A percentile compares a stretch with the other conserved stretches of the same genome.
These are phyloP conservation scores for Pseudopyricularia javanii DNA, from an alignment of 2,329 filamentous ascomycete species.

Conservation along the genomic window DNA sequence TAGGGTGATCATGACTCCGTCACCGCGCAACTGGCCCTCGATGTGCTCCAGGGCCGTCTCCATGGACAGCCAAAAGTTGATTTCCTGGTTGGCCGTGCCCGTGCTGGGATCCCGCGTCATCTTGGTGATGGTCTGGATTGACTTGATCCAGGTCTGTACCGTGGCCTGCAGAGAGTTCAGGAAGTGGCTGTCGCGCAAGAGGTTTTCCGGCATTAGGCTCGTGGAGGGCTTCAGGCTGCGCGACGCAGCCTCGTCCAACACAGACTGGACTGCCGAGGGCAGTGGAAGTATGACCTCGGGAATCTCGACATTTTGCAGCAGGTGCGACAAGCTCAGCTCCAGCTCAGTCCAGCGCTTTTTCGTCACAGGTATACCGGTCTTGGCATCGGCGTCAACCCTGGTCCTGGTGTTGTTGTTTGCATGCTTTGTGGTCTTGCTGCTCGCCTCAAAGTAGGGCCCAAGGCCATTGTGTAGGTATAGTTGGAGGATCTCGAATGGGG, in stretches of 20 bases:
- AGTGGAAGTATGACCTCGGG: constrained; percentile 80
- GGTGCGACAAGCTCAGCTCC: constrained; percentile 76
- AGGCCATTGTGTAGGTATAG: constrained; percentile 83
- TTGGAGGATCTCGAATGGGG: constrained; percentile 86
- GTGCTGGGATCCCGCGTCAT: constrained; percentile 71
- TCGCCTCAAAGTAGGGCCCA: constrained; percentile 94
- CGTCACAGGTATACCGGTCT: constrained; percentile 91
- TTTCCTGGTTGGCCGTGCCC: constrained; percentile 84
- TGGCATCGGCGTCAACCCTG: constrained; percentile 75
- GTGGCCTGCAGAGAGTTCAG: constrained; percentile 88
- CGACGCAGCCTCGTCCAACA: constrained; percentile 64
- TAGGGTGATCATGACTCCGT: constrained; percentile 81
- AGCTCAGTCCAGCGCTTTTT: constrained; percentile 95
- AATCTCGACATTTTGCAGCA: constrained; percentile 97
- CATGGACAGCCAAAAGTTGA: constrained; percentile 99
- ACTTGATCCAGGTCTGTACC: constrained; percentile 97
- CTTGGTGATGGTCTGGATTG: constrained; percentile 92
- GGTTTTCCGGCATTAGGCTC: constrained; percentile 61
- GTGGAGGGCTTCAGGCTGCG: constrained; percentile 58
- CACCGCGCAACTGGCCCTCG: constrained; percentile 74
- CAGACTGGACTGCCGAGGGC: constrained; percentile 77
- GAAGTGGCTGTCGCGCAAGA: constrained; percentile 83
- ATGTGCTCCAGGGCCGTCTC: constrained; percentile 87
- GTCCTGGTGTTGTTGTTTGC: constrained; percentile 48
- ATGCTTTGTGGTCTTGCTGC: constrained; percentile 69